phyloP scores from a whole-genome alignment of 2,329 filamentous ascomycete species.

The Cladophialophora chaetospira region DNA sequence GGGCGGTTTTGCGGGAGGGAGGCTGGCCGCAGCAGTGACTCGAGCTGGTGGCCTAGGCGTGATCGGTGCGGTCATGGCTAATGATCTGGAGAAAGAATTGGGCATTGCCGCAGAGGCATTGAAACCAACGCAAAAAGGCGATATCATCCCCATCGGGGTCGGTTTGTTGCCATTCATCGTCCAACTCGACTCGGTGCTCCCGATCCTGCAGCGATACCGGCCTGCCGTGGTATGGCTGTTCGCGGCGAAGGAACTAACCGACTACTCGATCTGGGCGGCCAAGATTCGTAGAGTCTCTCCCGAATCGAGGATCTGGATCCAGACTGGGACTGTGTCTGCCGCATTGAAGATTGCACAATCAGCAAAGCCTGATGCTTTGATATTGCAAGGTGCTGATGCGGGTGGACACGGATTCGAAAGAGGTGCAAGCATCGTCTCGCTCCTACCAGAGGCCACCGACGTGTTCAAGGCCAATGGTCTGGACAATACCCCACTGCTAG shows the following conservation, averaged over 20 bases:
- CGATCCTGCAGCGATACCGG: slow-evolving; percentile 35
- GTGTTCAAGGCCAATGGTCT: slow-evolving; percentile 32
- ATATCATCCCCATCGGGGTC: slow-evolving; percentile 41
- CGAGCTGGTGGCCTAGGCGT: slow-evolving; percentile 57
- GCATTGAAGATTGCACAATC: slow-evolving; percentile 44
- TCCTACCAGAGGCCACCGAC: slow-evolving; percentile 55
- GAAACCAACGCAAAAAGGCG: neutral
- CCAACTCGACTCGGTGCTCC: slow-evolving; percentile 8
- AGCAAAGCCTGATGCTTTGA: slow-evolving; percentile 12
- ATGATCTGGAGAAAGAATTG: slow-evolving; percentile 37
- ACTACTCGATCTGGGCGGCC: slow-evolving; percentile 46
- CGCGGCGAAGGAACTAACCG: slow-evolving; percentile 35
- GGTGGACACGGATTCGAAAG: slow-evolving; percentile 54
- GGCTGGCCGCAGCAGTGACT: slow-evolving; percentile 62
- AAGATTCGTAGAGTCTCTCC: slow-evolving; percentile 42
- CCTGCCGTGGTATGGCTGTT: slow-evolving; percentile 45
- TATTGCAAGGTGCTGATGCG: slow-evolving; percentile 43
- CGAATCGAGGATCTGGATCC: slow-evolving; percentile 54
- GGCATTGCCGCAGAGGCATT: slow-evolving; percentile 32
- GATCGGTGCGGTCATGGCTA: slow-evolving; percentile 56
- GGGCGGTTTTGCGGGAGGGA: slow-evolving; percentile 60
- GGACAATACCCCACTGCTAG: slow-evolving; percentile 39
- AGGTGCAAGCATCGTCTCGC: slow-evolving; percentile 49
- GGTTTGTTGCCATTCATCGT: slow-evolving; percentile 43
- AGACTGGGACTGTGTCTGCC: slow-evolving; percentile 52